Conservation (phyloP, 2,329 filamentous ascomycete species). For the Mycosphaerella arachidis region DNA sequence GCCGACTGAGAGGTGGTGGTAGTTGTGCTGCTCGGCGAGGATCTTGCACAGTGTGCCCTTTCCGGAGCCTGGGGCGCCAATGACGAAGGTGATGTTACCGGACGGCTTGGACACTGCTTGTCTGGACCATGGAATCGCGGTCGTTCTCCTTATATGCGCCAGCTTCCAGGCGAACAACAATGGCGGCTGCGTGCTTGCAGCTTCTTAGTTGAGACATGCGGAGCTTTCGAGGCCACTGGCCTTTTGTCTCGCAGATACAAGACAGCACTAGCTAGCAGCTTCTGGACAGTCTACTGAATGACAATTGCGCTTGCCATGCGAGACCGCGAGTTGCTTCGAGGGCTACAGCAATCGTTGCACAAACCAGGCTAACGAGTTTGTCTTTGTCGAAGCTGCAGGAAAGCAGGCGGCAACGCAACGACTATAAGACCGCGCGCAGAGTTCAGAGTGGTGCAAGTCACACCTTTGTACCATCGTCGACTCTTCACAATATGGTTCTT, state of each 20-base stretch:
- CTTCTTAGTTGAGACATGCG: not conserved
- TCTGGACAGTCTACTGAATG: too few species aligned
- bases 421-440: not conserved
- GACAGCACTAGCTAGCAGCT: too few species aligned
- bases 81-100: constrained; percentile 1
- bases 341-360: not conserved
- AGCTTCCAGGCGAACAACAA: too few species aligned
- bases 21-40: not conserved
- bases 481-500: not conserved
- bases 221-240: not conserved
- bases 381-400: not conserved
- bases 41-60: constrained; percentile 32
- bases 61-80: constrained; percentile 29
- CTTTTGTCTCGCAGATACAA: not conserved
- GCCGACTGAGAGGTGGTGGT: constrained; percentile 9
- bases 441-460: not conserved
- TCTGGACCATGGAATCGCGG: not conserved
- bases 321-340: not conserved
- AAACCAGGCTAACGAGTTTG: not conserved
- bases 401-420: not conserved
- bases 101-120: not conserved
- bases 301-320: too few species aligned
- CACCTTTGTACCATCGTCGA: not conserved
- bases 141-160: too few species aligned
- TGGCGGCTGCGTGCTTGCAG: not conserved